Conservation (phyloP, 2,329 filamentous ascomycete genomes). For the Pseudopyrenochaeta lycopersici region DNA sequence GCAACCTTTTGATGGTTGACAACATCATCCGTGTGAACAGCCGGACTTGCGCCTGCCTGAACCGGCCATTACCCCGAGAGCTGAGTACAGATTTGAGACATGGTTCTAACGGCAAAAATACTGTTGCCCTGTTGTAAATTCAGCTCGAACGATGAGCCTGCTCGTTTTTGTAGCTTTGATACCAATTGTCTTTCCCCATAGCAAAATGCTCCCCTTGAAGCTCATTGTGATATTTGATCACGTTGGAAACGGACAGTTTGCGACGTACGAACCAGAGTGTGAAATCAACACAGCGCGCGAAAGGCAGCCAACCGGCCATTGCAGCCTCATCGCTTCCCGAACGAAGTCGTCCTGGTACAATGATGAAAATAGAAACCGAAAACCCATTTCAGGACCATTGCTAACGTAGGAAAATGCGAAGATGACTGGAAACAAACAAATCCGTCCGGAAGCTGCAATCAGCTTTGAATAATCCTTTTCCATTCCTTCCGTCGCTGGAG, state of each 20-base stretch:
- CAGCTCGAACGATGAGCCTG: not conserved
- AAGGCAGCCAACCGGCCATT: too few relatives aligned
- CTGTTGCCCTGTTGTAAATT: not conserved
- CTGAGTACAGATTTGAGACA: not conserved
- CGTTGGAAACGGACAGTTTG: too few relatives aligned
- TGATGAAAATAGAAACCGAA: too few relatives aligned
- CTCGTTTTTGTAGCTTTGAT: too few relatives aligned
- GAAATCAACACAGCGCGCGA: too few relatives aligned
- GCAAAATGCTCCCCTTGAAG: not conserved
- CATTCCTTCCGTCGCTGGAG: conserved; percentile 34
- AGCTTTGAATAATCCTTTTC: conserved; percentile 32
- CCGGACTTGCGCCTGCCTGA: not conserved
- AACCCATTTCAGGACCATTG: not conserved
- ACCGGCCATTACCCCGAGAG: not conserved
- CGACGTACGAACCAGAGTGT: too few relatives aligned
- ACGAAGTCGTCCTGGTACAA: too few relatives aligned
- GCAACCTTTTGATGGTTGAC: not conserved
- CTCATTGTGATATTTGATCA: too few relatives aligned
- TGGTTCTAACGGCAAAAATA: not conserved
- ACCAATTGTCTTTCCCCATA: not conserved
- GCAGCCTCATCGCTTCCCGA: too few relatives aligned
- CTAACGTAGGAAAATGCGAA: not conserved
- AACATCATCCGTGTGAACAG: not conserved
- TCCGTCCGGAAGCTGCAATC: not conserved
- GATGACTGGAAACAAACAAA: not conserved